phyloP scores from a whole-genome alignment of 768 basidiomycete genomes.

The Mrakia hoshinonis region DNA sequence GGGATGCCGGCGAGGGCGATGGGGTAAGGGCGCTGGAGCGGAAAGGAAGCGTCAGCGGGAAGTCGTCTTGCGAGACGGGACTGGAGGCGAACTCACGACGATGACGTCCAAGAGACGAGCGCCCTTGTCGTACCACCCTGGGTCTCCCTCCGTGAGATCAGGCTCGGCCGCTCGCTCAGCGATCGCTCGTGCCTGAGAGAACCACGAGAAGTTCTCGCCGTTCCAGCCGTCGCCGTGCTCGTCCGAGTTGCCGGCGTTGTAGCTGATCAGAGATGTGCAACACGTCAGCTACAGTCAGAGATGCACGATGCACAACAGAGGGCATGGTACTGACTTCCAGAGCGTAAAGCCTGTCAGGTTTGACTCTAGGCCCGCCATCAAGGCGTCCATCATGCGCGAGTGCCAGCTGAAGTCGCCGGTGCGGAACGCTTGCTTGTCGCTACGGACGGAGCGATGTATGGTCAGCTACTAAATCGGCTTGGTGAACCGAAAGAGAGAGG shows the following conservation, averaged over 20 bases:
- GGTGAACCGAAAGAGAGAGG: neutral
- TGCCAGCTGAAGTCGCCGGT: constrained; percentile 75
- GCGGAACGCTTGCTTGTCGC: constrained; percentile 61
- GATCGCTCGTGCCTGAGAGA: constrained; percentile 44
- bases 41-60: no score
- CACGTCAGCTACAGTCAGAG: no score
- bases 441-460: constrained; percentile 35
- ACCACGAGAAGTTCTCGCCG: constrained; percentile 96
- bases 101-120: constrained; percentile 65
- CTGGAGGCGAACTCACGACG: constrained; percentile 54
- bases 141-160: constrained; percentile 46
- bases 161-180: constrained; percentile 27
- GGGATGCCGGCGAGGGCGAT: constrained; percentile 84
- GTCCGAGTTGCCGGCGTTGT: constrained; percentile 75
- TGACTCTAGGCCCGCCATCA: constrained; percentile 72
- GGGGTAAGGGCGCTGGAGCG: constrained; percentile 64
- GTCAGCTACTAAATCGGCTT: neutral
- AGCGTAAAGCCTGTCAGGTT: constrained; percentile 72
- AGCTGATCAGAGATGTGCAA: neutral
- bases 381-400: constrained; percentile 83
- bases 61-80: no score
- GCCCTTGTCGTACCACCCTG: constrained; percentile 71
- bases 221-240: constrained; percentile 73
- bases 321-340: constrained; percentile 44
- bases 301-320: neutral